These are phyloP conservation scores for Pseudozyma flocculosa DNA, from an alignment of 1,284 basidiomycete species.

Conservation along the genomic window DNA sequence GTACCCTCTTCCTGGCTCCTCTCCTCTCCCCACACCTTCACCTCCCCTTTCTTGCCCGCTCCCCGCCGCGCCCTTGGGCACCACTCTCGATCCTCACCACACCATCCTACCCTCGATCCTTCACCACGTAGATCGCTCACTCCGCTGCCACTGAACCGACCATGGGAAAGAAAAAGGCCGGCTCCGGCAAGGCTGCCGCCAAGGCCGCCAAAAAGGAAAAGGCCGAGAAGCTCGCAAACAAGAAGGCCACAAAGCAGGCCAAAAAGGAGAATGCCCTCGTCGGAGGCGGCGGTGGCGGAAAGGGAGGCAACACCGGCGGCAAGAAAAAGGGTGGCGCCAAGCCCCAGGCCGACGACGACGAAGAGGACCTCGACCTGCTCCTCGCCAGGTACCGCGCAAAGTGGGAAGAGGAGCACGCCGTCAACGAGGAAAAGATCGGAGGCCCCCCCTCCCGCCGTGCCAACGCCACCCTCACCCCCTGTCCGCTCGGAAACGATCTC, in stretches of 20 bases:
- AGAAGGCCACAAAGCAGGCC: constrained; percentile 48
- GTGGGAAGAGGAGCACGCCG: constrained; percentile 52
- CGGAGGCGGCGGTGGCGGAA: constrained; percentile 2
- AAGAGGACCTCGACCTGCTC: constrained; percentile 55
- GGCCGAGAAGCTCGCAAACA: constrained; percentile 52
- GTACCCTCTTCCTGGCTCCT: too few relatives aligned
- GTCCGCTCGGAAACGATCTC: constrained; percentile 54
- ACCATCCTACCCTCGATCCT: too few relatives aligned
- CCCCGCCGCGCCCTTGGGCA: too few relatives aligned
- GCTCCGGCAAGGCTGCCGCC: constrained; percentile 49
- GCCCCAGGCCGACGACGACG: constrained; percentile 40
- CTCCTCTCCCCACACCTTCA: too few relatives aligned
- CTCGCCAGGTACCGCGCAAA: constrained; percentile 46
- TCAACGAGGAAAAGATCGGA: constrained; percentile 47
- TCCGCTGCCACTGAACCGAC: too few relatives aligned
- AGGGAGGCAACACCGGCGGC: constrained; percentile 8
- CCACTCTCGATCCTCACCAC: too few relatives aligned
- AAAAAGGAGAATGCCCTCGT: constrained; percentile 13
- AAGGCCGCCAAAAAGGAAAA: constrained; percentile 57
- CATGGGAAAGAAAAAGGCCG: constrained; percentile 56
- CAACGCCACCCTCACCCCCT: constrained; percentile 56
- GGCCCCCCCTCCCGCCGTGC: constrained; percentile 47
- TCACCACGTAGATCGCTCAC: too few relatives aligned
- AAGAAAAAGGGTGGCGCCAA: constrained; percentile 30
- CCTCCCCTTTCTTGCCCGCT: too few relatives aligned